Percentiles rank a stretch among this genome's conserved stretches.
Evolutionary conservation across 1,284 basidiomycete genomes (phyloP).

Genomic region (Chondrostereum purpureum): DNA sequence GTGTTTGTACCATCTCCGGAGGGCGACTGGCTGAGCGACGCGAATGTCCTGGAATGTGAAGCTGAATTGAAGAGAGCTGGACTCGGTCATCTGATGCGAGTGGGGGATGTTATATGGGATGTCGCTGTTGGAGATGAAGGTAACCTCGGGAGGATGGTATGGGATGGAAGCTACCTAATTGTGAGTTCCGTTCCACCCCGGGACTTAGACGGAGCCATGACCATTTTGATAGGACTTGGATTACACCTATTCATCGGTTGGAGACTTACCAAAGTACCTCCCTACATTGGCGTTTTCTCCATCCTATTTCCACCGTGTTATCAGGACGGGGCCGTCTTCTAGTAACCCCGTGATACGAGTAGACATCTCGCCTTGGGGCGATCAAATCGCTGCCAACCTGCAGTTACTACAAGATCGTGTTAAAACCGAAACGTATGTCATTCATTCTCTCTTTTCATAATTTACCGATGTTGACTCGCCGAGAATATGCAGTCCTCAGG

Average conservation of each 20-base stretch:
- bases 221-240: slow-evolving; percentile 63
- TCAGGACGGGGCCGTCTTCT: slow-evolving; percentile 49
- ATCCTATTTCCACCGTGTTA: slow-evolving; percentile 78
- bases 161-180: slow-evolving; percentile 78
- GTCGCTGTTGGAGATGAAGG: slow-evolving; percentile 76
- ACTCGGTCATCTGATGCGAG: slow-evolving; percentile 48
- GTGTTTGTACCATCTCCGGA: slow-evolving; percentile 79
- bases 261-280: slow-evolving; percentile 71
- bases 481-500: slow-evolving; percentile 72
- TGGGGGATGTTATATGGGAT: slow-evolving; percentile 80
- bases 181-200: slow-evolving; percentile 35
- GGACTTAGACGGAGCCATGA: not conserved
- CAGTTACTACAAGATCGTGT: slow-evolving; percentile 72
- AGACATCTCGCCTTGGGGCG: slow-evolving; percentile 69
- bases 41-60: slow-evolving; percentile 72
- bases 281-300: slow-evolving; percentile 72
- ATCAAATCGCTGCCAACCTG: slow-evolving; percentile 63
- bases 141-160: slow-evolving; percentile 70
- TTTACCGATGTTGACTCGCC: not conserved
- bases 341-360: slow-evolving; percentile 70
- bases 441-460: not conserved
- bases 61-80: slow-evolving; percentile 65
- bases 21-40: slow-evolving; percentile 75
- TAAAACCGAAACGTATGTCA: slow-evolving; percentile 70
- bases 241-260: slow-evolving; percentile 65